These are phyloP conservation scores for Hawksworthiomyces lignivorus DNA, from an alignment of 2,329 filamentous ascomycete genomes.

Conservation along the genomic window DNA sequence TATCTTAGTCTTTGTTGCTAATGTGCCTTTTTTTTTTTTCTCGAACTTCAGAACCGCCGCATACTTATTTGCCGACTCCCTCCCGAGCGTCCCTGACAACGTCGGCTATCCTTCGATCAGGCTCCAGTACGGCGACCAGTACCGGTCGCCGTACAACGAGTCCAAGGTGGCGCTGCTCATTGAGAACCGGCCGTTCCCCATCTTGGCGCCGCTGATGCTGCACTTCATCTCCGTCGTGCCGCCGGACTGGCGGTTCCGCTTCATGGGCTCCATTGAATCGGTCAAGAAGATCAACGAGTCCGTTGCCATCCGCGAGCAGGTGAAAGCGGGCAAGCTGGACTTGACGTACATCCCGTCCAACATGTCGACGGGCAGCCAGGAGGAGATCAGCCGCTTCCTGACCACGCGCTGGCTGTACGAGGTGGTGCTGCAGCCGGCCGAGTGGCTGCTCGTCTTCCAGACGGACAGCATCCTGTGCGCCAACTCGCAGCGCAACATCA, in stretches of 20 bases:
- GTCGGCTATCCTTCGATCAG: conserved; percentile 22
- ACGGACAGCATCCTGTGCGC: conserved; percentile 50
- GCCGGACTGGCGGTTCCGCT: conserved; percentile 49
- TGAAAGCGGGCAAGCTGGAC: conserved; percentile 38
- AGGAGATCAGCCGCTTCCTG: conserved; percentile 45
- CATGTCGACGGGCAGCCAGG: conserved; percentile 42
- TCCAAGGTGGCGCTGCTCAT: conserved; percentile 49
- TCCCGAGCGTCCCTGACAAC: conserved; percentile 3
- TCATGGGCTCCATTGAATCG: conserved; percentile 43
- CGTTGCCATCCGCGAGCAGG: conserved; percentile 37
- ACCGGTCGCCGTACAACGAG: conserved; percentile 33
- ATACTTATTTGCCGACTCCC: conserved; percentile 10
- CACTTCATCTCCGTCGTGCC: conserved; percentile 51
- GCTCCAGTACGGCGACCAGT: conserved; percentile 25
- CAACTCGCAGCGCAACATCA: conserved; percentile 37
- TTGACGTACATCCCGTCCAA: conserved; percentile 43
- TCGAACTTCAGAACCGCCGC: background rate
- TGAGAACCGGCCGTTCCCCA: conserved; percentile 41
- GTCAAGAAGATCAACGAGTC: conserved; percentile 37
- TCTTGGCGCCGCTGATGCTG: conserved; percentile 45
- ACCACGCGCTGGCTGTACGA: conserved; percentile 47
- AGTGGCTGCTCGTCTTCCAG: conserved; percentile 48
- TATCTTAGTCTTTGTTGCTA: no score
- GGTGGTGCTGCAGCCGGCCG: conserved; percentile 37
- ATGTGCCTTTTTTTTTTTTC: background rate